Evolutionary conservation across 352 stramenopile species (phyloP), one percentile per base, ranked within the genome.

Genomic region (Plasmopara viticola): DNA sequence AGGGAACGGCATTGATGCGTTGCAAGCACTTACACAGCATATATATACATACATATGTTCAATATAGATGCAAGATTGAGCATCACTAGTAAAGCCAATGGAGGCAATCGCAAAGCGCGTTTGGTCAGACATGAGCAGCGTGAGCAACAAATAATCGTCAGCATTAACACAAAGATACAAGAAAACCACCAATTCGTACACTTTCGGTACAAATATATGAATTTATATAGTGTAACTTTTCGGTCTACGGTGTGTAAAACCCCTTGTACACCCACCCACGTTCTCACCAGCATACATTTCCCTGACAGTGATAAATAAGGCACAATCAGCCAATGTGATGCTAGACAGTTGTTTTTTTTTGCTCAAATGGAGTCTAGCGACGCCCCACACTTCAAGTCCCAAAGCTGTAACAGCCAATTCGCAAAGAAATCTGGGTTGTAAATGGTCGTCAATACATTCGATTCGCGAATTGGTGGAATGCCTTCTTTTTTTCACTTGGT

Each of bases 141-240:
- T 14, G 68, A 77, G 33, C 75, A 86, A 45, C 75, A 68, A 14
- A 86, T 45, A 53, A 71, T 66, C 28, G 60, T 44, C 20, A 86
- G 51, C 13, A 69, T 62, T 6, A 18, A 15, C 13, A 17, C 13
- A 25, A 35, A 31, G 33, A 30, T 4, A 47, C 4, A 30, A 17
- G 25, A 53, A 34, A 48, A 4, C 28, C 15, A 28, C 2, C 8
- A 39, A 17, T 9, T 33, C 17, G 13, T 18, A 31, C 40, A 45
- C 28, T 15, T 33, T 12, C 9, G 6, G 20, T 12, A 35, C 10
- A n/a, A n/a, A 41, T 6, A 15, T 2, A 44, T 44, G 48, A 35
- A 12, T 41, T n/a, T 17, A 62, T 53, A 44, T 10, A 1, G 6
- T 44, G 28, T 61, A 46, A 40, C 54, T 61, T 52, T 44, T 65